Base-by-base conservation (phyloP, 2,329 filamentous ascomycete genomes). In the Calonectria pseudoturangicola region DNA sequence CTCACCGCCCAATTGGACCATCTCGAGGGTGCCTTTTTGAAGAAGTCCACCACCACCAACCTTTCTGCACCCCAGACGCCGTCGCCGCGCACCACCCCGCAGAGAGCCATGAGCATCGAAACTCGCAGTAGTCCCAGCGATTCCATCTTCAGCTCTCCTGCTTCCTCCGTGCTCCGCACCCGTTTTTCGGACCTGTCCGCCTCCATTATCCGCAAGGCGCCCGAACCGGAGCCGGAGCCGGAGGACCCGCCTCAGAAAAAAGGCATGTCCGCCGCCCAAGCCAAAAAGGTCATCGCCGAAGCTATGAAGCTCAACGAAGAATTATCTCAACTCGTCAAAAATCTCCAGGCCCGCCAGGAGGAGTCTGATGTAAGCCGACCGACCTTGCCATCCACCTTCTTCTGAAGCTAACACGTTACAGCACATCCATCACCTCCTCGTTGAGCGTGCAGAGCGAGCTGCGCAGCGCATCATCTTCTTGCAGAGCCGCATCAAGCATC, bases 341-440 rank as follows among this genome's bases (percentile, higher is more conserved):
- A 88, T 69, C 84, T 93, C 25, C 85, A 87, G 68, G 86, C 86
- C 47, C 86, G 91, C 47, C 89, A 89, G 74, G 89, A 92, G 80
- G 91, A 93, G 81, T 88, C 89, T 51, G 88, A 91, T 81, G 90
- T 88, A 82, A 83, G 85, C 79, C 18, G 45, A 47, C 33, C 36
- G 41, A 33, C 41, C 54, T 48, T 28, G 66, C 28, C 45, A 4
- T 27, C 13, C 16, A 27, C 56, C 6, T 51, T n/a, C 10, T 12
- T 18, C 66, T 68, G 75, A 67, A 78, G 76, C 74, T 86, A 69
- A 85, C 79, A 21, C n/a, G 39, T 25, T 21, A 21, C 18, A 91
- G 86, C 90, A 92, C 75, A 92, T 94, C 70, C 91, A 93, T 78
- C 86, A 86, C 28, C 82, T 93, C 39, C 88, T 93, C 27, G 86